Evolutionary conservation across 352 stramenopile genomes (phyloP), one percentile per base, ranked within the genome.

Genomic region (Salisapilia sapeloensis): DNA sequence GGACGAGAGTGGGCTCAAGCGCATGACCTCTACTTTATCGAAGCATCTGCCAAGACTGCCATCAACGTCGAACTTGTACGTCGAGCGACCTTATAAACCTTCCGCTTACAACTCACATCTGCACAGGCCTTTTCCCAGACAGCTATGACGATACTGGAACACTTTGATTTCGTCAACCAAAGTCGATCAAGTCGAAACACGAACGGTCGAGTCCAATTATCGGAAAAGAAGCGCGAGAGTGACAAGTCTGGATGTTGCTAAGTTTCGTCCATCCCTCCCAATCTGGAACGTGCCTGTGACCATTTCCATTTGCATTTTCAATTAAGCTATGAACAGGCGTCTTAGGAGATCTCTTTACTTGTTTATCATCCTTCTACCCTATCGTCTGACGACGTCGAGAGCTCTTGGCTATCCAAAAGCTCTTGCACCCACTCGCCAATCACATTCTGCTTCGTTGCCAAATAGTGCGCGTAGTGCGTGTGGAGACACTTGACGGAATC

Each of bases 41-140:
- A 91, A 48, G 65, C 71, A 3, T 86, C 69, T 4, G 75, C 72
- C 14, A 87, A 87, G 49, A 87, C 70, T 2, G 72, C 69, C 6
- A 18, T 53, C 14, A 91, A 91, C 24, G 75, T 91, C 25, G 75
- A 91, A 33, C 54, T 74, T 53, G 72, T 84, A 34, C 10, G 48
- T 18, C 21, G 14, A 27, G 12, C 21, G 4, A 15, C 4, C 20
- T 29, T 22, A 24, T 30, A 11, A 38, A 4, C 4, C 23, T 42
- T 35, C 10, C 8, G 16, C 20, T 20, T 13, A 48, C 24, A 32
- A 6, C 12, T 24, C 2, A 8, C 21, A 19, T 21, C 3, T 16
- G 10, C 24, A 13, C 35, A 83, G 63, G 69, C 53, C 0, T 87
- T 89, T 39, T 50, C 66, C 13, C 48, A 71, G 20, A 89, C 63